These are phyloP conservation scores for Suillus hirtellus DNA, from an alignment of 768 basidiomycete genomes.

Conservation along the genomic window DNA sequence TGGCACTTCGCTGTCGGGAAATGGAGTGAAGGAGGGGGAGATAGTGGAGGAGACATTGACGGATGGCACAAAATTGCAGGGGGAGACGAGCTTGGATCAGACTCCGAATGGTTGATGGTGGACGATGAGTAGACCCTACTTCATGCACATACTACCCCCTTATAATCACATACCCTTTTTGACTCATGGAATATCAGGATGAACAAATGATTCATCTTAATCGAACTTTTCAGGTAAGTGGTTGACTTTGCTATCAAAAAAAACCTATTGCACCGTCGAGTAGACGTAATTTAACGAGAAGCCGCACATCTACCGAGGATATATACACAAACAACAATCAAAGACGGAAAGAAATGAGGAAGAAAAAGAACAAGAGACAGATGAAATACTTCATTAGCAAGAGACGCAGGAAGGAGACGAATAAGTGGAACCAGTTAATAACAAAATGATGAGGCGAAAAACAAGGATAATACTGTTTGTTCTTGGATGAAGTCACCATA, in stretches of 20 bases:
- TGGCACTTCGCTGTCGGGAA: slow-evolving; percentile 39
- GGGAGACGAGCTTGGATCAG: slow-evolving; percentile 71
- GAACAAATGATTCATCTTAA: slow-evolving; percentile 1
- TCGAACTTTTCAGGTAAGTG: slow-evolving; percentile 11
- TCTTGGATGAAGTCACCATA: slow-evolving; percentile 30
- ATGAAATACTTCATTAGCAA: slow-evolving; percentile 22
- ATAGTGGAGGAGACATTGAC: slow-evolving; percentile 41
- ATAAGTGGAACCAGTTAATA: slow-evolving; percentile 19
- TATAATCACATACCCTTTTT: slow-evolving; percentile 25
- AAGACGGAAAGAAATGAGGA: slow-evolving; percentile 17
- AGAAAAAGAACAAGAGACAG: slow-evolving; percentile 16
- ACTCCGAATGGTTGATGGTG: slow-evolving; percentile 90
- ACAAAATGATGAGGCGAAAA: slow-evolving; percentile 24
- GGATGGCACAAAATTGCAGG: slow-evolving; percentile 75
- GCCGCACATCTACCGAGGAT: slow-evolving; percentile 34
- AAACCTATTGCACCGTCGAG: slow-evolving; percentile 19
- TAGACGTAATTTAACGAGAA: slow-evolving; percentile 23
- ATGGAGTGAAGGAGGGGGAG: slow-evolving; percentile 45
- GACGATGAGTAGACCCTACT: slow-evolving; percentile 37
- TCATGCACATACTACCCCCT: slow-evolving; percentile 9
- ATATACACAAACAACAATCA: slow-evolving; percentile 26
- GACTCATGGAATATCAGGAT: slow-evolving; percentile 1
- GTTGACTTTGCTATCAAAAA: slow-evolving; percentile 13
- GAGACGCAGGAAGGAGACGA: slow-evolving; percentile 14
- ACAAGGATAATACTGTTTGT: slow-evolving; percentile 33